Evolutionary conservation across 2,329 filamentous ascomycete genomes (phyloP), one percentile per base, ranked within the genome.

Genomic region (Phyllachora maydis): DNA sequence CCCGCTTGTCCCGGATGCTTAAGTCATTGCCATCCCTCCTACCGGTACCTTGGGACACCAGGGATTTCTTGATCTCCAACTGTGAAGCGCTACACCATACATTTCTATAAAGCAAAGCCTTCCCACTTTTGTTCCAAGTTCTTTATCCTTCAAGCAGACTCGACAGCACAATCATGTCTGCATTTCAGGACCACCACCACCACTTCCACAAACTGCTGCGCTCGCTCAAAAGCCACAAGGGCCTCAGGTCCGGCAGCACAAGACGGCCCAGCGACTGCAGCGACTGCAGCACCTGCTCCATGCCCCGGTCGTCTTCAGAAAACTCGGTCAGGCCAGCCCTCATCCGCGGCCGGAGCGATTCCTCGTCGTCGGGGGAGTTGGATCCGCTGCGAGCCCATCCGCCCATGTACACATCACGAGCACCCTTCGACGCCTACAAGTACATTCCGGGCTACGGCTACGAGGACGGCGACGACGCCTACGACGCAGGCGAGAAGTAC

Each of bases 331-430:
- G 32, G 15, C 33, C 34, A 8, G 36, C 35, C 3, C n/a, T n/a
- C n/a, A n/a, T n/a, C n/a, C 34, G 30, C n/a, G 25, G 23, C 23
- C 26, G 32, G 23, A 25, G 28, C 16, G 26, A 32, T 26, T 30
- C 34, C 14, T 33, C 36, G 15, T 23, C 30, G 17, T 35, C 35
- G 2, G 30, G 39, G 24, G 40, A 42, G 26, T 45, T 38, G 38
- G 38, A 46, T 24, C 39, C 43, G 7, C 35, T 47, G 16, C 37
- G 42, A n/a, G 33, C 43, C 21, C 41, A 47, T 33, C 43, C 41
- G 3, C 23, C 40, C n/a, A 27, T 33, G 15, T 28, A 32, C 21
- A 24, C 23, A 28, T n/a, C n/a, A n/a, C n/a, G n/a, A n/a, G n/a
- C n/a, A n/a, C n/a, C n/a, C n/a, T n/a, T n/a, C n/a, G n/a, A n/a